Evolutionary conservation across 495 filamentous ascomycete species (phyloP), one percentile per base, ranked within the genome.

Genomic region (Neurospora pannonica): DNA sequence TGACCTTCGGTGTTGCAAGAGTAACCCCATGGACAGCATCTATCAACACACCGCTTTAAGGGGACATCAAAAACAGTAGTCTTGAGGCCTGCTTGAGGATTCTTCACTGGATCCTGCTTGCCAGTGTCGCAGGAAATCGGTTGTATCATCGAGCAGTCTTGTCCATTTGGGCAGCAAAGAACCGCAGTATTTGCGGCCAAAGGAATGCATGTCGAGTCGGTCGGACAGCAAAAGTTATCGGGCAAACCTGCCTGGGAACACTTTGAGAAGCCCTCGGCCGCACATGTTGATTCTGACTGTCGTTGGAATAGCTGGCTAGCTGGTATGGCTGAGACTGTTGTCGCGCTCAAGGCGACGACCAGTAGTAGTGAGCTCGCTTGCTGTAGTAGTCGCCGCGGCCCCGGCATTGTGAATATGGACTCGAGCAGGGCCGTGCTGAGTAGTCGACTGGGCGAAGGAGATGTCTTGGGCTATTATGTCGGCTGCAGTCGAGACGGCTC

Each of bases 21-120:
- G 79, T 92, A 97, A 24, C 94, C 94, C 77, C 92, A 90, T 0
- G 94, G 94, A 79, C 93, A 97, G 82, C 93, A 97, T 10, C 80
- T 82, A n/a, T 71, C 74, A 21, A 88, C 89, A 74, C 92, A 95
- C 67, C 81, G 84, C 62, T 83, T 81, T 15, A 95, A 83, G 17
- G 83, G 75, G 3, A 85, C 86, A 19, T 84, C 78, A 13, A 93
- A 83, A 10, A 87, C 85, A 19, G 89, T 93, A n/a, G 92, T 93
- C 77, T 93, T 93, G 72, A 96, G 81, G 9, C 86, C 80, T 36
- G 87, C 90, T 4, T 85, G 81, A n/a, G 92, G 90, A 72, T 90
- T 81, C 19, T 81, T 72, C 1, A 83, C 88, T 11, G 89, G 85
- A 79, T 97, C 89, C 76, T 94, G 92, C 24, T 86, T 83, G 24